Conservation (phyloP, 2,329 filamentous ascomycete species). For the Arthrobotrys conoides region DNA sequence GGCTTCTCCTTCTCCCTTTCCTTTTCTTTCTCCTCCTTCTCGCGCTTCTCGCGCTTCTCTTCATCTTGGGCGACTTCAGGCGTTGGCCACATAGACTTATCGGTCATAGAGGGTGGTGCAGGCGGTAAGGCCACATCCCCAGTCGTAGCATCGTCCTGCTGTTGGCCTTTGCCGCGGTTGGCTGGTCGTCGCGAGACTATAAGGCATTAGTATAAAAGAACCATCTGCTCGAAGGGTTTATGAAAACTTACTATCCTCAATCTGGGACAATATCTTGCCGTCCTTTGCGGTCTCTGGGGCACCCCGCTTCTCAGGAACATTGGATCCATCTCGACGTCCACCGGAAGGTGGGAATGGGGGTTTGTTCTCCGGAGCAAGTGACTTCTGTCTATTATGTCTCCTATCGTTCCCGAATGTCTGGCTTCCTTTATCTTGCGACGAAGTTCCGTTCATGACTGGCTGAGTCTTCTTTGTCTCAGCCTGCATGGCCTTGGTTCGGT, state of each 20-base stretch:
- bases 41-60: conserved; percentile 76
- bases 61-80: conserved; percentile 84
- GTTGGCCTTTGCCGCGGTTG: conserved; percentile 52
- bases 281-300: conserved; percentile 41
- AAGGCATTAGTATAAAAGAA: background rate
- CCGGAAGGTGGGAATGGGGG: conserved; percentile 36
- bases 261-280: conserved; percentile 37
- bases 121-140: conserved; percentile 65
- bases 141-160: conserved; percentile 61
- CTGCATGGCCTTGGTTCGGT: conserved; percentile 44
- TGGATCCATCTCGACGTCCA: conserved; percentile 48
- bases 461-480: conserved; percentile 46
- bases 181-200: conserved; percentile 37
- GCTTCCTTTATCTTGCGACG: conserved; percentile 45
- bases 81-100: conserved; percentile 89
- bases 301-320: conserved; percentile 44
- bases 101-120: conserved; percentile 77
- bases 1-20: conserved; percentile 76
- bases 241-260: conserved; percentile 45
- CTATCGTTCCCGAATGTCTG: conserved; percentile 53
- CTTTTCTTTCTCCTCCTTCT: conserved; percentile 72
- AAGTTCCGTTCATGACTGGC: conserved; percentile 41
- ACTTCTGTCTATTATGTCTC: conserved; percentile 55
- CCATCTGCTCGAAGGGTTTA: background rate
- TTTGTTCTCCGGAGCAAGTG: conserved; percentile 42